Base-by-base conservation (phyloP, 2,329 filamentous ascomycete species). In the Rachicladosporium sp. region DNA sequence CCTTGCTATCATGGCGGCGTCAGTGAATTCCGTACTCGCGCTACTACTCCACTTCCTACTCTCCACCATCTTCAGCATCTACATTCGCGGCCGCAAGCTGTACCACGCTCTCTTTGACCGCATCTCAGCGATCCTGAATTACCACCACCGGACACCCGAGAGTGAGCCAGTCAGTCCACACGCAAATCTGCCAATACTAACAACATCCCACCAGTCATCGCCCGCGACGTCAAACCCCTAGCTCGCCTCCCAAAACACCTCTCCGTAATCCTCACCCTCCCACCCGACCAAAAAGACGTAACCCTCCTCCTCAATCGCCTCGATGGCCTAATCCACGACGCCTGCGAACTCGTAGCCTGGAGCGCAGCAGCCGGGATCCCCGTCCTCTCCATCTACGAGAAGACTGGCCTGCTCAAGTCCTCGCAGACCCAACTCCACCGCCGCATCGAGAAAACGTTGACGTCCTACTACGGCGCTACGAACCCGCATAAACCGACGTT, bases 141-240 rank as follows among this genome's bases (percentile, higher is more conserved):
- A 98, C 66, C 93, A 98, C 65, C 91, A 98, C 62, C 83, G 85
- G 38, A 93, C 89, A 1, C 91, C 91, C 6, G 85, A 93, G 57
- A 77, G 40, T 41, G 33, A 34, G 38, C 10, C 33, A n/a, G 10
- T 9, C 6, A 10, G 15, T 15, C 11, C 31, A 11, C 11, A 10
- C 11, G 2, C 13, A 29, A 6, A 9, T 7, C 19, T 34, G 4
- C 2, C 7, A 10, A 9, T n/a, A 31, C 6, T n/a, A 5, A 6
- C 13, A 19, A 41, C 15, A 10, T 2, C 35, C 7, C 23, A 7
- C 10, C 23, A 42, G 40, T 94, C 56, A 94, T 98, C 50, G 78
- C 81, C 54, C 80, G 82, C 54, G 91, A 98, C 64, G 80, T 96
- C 19, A 77, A 77, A 58, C 71, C 73, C 7, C 63, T 98, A 42